Percentiles rank a stretch among this genome's conserved stretches.
Evolutionary conservation across 306 rosid genomes (phyloP).

Genomic region (Cyclanthera cordifolia): DNA sequence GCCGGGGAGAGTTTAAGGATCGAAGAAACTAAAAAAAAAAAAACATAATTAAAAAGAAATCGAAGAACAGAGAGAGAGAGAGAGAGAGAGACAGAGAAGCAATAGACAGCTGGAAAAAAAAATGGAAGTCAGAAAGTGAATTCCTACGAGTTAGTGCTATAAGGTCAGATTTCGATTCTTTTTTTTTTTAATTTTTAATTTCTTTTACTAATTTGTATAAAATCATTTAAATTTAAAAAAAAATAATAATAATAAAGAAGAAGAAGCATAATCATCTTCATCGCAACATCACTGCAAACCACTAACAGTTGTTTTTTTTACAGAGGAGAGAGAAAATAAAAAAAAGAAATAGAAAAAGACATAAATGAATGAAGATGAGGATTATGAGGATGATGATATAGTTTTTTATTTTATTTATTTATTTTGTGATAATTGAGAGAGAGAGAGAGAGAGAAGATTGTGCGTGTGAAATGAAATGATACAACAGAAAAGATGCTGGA

Average conservation of each 20-base stretch:
- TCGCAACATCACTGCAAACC: constrained; percentile 16
- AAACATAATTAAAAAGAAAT: constrained; percentile 4
- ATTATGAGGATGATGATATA: constrained; percentile 23
- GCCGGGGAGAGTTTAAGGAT: background rate
- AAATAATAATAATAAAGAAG: background rate
- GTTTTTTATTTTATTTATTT: background rate
- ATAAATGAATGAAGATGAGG: constrained; percentile 30
- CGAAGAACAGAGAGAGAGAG: background rate
- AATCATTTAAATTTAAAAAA: too few species aligned
- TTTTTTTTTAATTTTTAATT: too few species aligned
- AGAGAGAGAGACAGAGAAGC: background rate
- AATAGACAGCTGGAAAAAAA: constrained; percentile 30
- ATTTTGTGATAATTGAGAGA: constrained; percentile 25
- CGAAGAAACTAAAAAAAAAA: background rate
- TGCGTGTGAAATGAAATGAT: constrained; percentile 11
- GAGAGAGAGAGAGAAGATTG: constrained; percentile 14
- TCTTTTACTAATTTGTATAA: too few species aligned
- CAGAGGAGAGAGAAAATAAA: constrained; percentile 1
- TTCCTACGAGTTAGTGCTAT: constrained; percentile 35
- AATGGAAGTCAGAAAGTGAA: constrained; percentile 30
- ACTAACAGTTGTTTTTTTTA: constrained; percentile 1
- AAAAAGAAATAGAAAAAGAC: constrained; percentile 8
- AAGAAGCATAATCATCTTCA: constrained; percentile 17
- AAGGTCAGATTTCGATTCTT: constrained; percentile 22
- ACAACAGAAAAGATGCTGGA: constrained; percentile 11